Percentiles rank a stretch among this genome's conserved stretches.
These are phyloP conservation scores for Salix suchowensis DNA, from an alignment of 345 rosid species.

Conservation along the genomic window DNA sequence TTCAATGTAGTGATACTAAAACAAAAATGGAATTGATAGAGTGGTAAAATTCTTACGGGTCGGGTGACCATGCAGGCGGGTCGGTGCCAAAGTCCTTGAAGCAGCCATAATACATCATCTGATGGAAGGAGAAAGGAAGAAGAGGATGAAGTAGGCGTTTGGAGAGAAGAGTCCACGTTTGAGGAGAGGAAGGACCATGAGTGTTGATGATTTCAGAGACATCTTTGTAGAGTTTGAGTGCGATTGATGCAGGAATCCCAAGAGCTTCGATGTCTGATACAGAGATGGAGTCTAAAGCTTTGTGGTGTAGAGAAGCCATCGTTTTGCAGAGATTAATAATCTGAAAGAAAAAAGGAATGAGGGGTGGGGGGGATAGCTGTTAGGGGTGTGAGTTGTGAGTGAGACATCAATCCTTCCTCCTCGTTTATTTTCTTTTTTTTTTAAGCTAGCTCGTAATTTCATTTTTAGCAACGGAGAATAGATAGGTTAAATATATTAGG, in stretches of 20 bases:
- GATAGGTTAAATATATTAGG: too few relatives aligned
- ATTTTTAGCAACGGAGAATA: too few relatives aligned
- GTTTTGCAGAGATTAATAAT: too few relatives aligned
- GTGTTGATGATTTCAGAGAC: constrained; percentile 35
- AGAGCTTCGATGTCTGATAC: constrained; percentile 51
- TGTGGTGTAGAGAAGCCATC: constrained; percentile 34
- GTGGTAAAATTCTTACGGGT: constrained; percentile 40
- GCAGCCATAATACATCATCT: constrained; percentile 81
- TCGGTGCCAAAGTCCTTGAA: constrained; percentile 74
- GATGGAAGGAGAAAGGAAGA: constrained; percentile 85
- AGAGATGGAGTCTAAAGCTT: constrained; percentile 46
- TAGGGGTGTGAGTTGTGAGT: too few relatives aligned
- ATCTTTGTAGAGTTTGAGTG: constrained; percentile 38
- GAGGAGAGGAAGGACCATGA: constrained; percentile 41
- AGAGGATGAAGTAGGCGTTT: constrained; percentile 49
- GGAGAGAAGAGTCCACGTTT: constrained; percentile 57
- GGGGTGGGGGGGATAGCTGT: too few relatives aligned
- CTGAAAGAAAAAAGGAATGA: too few relatives aligned
- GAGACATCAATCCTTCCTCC: too few relatives aligned
- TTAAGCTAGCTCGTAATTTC: too few relatives aligned
- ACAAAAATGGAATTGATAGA: too few relatives aligned
- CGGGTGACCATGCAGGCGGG: constrained; percentile 90
- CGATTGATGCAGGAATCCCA: constrained; percentile 41
- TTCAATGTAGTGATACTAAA: too few relatives aligned
- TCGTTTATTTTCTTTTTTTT: too few relatives aligned